These are phyloP conservation scores for Colletotrichum sp. DNA, from an alignment of 2,329 filamentous ascomycete species.

Conservation along the genomic window DNA sequence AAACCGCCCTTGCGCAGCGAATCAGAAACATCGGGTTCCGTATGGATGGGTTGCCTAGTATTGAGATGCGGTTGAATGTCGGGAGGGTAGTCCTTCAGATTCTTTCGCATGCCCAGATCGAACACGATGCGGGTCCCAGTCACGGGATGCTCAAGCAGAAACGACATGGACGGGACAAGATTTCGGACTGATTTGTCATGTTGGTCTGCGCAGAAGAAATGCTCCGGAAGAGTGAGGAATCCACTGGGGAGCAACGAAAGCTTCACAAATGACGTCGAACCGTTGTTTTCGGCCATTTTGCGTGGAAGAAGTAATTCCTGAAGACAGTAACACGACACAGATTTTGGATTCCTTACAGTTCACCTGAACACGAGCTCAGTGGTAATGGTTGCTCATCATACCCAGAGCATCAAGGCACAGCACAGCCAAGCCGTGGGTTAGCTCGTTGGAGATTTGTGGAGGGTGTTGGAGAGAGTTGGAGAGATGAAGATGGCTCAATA, in stretches of 20 bases:
- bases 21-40: neutral
- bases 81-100: neutral
- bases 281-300: neutral
- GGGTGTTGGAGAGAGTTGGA: neutral
- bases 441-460: neutral
- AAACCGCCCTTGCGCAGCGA: neutral
- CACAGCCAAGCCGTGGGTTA: neutral
- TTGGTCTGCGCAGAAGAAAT: neutral
- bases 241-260: neutral
- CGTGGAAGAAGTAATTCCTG: fast-evolving
- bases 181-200: neutral
- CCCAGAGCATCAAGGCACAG: neutral
- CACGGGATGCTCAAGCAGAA: neutral
- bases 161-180: neutral
- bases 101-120: neutral
- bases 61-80: neutral
- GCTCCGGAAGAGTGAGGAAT: neutral
- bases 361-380: neutral
- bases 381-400: neutral
- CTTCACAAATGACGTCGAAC: neutral
- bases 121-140: neutral
- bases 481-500: neutral
- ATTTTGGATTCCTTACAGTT: neutral
- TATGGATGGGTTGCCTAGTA: neutral
- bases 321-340: neutral